phyloP scores from a whole-genome alignment of 73 alveolate genomes.

The Breviolum minutum region DNA sequence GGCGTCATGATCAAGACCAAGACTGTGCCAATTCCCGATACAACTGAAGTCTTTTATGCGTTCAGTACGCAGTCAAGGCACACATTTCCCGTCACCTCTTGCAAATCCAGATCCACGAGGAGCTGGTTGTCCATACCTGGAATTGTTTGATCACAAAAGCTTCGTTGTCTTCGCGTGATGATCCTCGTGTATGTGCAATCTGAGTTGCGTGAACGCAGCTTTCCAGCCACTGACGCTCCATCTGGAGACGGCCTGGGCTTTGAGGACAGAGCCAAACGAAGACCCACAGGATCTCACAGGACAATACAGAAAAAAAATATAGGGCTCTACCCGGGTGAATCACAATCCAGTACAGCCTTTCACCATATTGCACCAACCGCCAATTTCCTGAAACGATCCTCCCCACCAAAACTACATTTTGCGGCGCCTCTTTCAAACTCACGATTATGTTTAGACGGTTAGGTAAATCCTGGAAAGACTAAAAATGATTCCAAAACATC shows the following conservation, averaged over 20 bases:
- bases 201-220: constrained; percentile 35
- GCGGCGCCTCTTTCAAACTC: neutral
- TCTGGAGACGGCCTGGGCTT: neutral
- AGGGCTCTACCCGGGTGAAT: too few species aligned
- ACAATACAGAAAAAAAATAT: too few species aligned
- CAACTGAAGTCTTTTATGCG: neutral
- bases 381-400: too few species aligned
- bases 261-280: neutral
- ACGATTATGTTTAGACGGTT: too few species aligned
- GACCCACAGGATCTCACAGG: neutral
- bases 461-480: too few species aligned
- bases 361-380: too few species aligned
- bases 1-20: neutral
- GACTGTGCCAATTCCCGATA: neutral
- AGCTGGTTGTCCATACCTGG: constrained; percentile 46
- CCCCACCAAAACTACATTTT: neutral
- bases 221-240: neutral
- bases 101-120: constrained; percentile 53
- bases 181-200: neutral
- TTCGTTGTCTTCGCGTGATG: neutral
- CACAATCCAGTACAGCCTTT: too few species aligned
- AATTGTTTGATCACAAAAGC: too few species aligned
- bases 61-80: neutral
- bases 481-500: too few species aligned
- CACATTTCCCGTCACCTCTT: constrained; percentile 60